Base-by-base conservation (phyloP, 306 rosid genomes). In the Ammopiptanthus mongolicus region DNA sequence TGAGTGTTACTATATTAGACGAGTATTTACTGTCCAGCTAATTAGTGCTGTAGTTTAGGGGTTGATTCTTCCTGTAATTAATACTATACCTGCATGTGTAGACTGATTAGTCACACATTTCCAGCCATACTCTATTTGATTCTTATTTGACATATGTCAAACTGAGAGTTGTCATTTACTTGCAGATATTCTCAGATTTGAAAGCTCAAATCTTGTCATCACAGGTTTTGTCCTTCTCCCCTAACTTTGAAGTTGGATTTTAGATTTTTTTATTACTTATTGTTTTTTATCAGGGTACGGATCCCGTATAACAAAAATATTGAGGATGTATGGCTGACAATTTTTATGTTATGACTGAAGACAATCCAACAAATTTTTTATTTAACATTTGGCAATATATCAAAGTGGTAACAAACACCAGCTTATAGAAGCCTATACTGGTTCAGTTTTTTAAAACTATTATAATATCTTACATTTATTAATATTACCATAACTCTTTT, bases 181-280 rank as follows among this genome's bases (percentile, higher is more conserved):
- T 75, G 80, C 86, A 85, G 88, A 75, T 82, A 78, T 82, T 82
- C 73, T 74, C 88, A 22, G 86, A 85, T 75, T 73, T 85, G 57
- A 85, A 85, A 78, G 81, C 77, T 70, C 84, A 78, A 78, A 82
- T 85, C 56, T 75, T 85, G 71, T 78, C 88, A 12, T 82, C 84
- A 44, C 88, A 85, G 88, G 88, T 85, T 78, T 59, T 70, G 74
- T 25, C 53, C 46, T 63, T 51, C 69, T 57, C 42, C 65, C 44
- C 11, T 29, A 69, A 36, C 19, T 55, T 44, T 37, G 64, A 47
- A 61, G 75, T 59, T 52, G 34, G 51, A 46, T 29, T 79, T 19
- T 29, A 19, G 11, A 63, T 21, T 47, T 34, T 79, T 67, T 57
- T 58, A 5, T 44, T 31, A 25, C 47, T 10, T 9, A 15, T 52